Percentiles rank a stretch among this genome's conserved stretches.
Conservation (phyloP, 345 rosid species). For the Kandelia obovata region DNA sequence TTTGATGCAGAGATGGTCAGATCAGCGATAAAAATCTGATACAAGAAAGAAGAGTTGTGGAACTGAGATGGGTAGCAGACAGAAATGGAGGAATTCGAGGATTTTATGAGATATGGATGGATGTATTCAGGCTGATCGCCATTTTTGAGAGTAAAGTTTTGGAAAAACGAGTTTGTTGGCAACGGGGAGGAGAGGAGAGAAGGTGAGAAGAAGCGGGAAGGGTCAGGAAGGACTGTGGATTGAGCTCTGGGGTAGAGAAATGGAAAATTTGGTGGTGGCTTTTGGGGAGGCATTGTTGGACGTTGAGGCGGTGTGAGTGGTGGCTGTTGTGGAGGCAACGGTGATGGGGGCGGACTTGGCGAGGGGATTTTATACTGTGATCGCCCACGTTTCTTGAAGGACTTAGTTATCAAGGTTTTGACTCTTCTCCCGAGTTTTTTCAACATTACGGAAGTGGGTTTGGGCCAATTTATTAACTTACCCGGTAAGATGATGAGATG, state of each 20-base stretch:
- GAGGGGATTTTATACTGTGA: neutral
- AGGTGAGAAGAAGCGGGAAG: constrained; percentile 65
- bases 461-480: neutral
- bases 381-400: constrained; percentile 12
- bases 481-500: neutral
- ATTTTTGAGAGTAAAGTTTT: constrained; percentile 74
- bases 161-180: constrained; percentile 91
- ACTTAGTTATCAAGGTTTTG: constrained; percentile 11
- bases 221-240: constrained; percentile 77
- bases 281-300: constrained; percentile 19
- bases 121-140: constrained; percentile 88
- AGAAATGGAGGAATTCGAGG: constrained; percentile 56
- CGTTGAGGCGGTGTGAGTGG: constrained; percentile 7
- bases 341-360: neutral
- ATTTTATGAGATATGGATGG: constrained; percentile 85
- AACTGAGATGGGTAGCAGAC: constrained; percentile 68
- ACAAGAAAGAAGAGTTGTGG: constrained; percentile 56
- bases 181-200: constrained; percentile 69
- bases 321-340: constrained; percentile 19
- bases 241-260: constrained; percentile 59
- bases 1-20: constrained; percentile 54
- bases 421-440: constrained; percentile 9
- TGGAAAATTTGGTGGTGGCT: constrained; percentile 25
- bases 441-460: constrained; percentile 6
- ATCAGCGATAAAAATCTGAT: constrained; percentile 62